phyloP scores from a whole-genome alignment of 2,329 filamentous ascomycete genomes.

The Pseudogymnoascus sp. region DNA sequence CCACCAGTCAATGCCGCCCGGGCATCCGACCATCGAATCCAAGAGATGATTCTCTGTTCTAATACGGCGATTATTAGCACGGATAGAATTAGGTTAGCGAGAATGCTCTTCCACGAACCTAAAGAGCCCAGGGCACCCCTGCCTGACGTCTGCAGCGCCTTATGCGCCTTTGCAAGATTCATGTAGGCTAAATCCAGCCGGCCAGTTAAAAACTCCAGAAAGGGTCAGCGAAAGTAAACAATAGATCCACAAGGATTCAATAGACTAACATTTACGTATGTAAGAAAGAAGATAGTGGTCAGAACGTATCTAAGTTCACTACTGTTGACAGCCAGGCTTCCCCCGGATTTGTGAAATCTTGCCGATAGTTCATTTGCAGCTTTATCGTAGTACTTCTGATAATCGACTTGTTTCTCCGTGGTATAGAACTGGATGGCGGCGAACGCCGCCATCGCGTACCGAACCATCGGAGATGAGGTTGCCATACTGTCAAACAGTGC shows the following conservation, averaged over 20 bases:
- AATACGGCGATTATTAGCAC: not conserved
- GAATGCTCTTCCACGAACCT: not conserved
- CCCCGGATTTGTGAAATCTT: not conserved
- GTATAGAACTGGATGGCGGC: not conserved
- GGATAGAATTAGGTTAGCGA: not conserved
- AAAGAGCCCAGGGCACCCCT: conserved; percentile 5
- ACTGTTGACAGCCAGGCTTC: not conserved
- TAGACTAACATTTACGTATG: not conserved
- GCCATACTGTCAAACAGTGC: conserved; percentile 6
- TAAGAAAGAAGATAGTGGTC: conserved; percentile 5
- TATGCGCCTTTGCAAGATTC: conserved; percentile 8
- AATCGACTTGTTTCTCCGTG: conserved; percentile 1
- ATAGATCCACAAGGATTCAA: not conserved
- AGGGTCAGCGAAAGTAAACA: not conserved
- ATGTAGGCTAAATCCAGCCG: conserved; percentile 5
- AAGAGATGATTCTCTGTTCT: conserved; percentile 4
- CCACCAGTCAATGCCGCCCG: not conserved
- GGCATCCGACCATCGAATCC: conserved; percentile 5
- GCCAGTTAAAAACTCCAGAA: conserved; percentile 5
- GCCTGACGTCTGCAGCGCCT: conserved; percentile 1
- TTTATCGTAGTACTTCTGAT: conserved; percentile 2
- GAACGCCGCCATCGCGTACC: conserved; percentile 3
- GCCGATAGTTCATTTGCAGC: not conserved
- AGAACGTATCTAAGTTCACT: conserved; percentile 7
- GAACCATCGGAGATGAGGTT: not conserved